These are phyloP conservation scores for Cyclotella atomus DNA, from an alignment of 108 stramenopile species.

Conservation along the genomic window DNA sequence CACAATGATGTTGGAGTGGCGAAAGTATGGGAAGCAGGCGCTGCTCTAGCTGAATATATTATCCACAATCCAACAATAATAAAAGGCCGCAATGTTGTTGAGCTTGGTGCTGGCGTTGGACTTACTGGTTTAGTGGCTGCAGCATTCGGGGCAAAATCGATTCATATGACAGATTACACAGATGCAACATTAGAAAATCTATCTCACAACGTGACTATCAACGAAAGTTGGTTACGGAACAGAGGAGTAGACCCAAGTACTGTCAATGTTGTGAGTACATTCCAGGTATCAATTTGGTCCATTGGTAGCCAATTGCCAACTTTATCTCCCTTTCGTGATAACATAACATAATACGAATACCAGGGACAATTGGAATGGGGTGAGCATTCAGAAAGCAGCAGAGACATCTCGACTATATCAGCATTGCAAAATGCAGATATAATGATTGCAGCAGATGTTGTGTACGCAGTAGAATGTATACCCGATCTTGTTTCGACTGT, in stretches of 20 bases:
- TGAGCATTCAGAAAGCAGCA: constrained; percentile 16
- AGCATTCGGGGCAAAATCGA: constrained; percentile 15
- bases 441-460: constrained; percentile 73
- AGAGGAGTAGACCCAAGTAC: constrained; percentile 18
- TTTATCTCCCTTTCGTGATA: no score
- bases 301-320: no score
- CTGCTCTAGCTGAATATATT: constrained; percentile 65
- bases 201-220: constrained; percentile 59
- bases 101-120: constrained; percentile 76
- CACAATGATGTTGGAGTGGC: constrained; percentile 79
- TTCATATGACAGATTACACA: constrained; percentile 80
- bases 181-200: constrained; percentile 60
- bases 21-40: constrained; percentile 79
- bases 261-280: constrained; percentile 20
- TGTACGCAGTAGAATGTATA: constrained; percentile 59
- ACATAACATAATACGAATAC: no score
- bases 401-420: constrained; percentile 2
- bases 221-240: constrained; percentile 49
- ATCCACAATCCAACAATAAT: constrained; percentile 34
- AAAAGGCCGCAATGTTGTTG: constrained; percentile 43
- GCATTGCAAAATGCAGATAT: constrained; percentile 50
- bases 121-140: constrained; percentile 67
- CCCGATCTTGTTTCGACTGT: constrained; percentile 49
- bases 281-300: no score
- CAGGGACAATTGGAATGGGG: constrained; percentile 71